A percentile compares a stretch with the other conserved stretches of the same genome.
phyloP scores from a whole-genome alignment of 1,284 basidiomycete genomes.

The Filobasidium uniguttulatum region DNA sequence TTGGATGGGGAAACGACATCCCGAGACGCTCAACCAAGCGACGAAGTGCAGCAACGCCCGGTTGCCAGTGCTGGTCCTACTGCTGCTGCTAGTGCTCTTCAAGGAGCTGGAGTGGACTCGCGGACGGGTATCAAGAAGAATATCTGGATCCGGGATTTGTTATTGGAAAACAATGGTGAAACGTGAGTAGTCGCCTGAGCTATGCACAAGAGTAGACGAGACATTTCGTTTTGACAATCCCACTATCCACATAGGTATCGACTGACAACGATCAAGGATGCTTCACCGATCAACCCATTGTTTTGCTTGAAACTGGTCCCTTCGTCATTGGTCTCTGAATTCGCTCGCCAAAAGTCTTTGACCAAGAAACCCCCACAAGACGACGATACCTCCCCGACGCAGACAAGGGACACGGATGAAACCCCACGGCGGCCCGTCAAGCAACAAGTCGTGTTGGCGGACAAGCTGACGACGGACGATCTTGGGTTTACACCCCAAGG shows the following conservation, averaged over 20 bases:
- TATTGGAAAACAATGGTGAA: constrained; percentile 7
- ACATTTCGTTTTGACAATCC: not conserved
- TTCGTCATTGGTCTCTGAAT: not conserved
- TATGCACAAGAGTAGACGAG: too few species aligned
- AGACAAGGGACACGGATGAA: not conserved
- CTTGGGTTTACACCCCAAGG: not conserved
- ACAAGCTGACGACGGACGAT: not conserved
- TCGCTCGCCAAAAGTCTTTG: too few species aligned
- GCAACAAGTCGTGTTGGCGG: not conserved
- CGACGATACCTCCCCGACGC: too few species aligned
- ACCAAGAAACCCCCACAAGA: not conserved
- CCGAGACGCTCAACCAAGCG: not conserved
- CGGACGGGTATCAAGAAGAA: not conserved
- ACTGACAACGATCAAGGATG: not conserved
- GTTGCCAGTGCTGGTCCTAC: not conserved
- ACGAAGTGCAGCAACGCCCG: not conserved
- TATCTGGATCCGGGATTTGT: constrained; percentile 11
- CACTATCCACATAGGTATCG: not conserved
- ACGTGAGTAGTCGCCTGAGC: not conserved
- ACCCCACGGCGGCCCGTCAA: not conserved
- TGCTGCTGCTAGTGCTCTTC: not conserved
- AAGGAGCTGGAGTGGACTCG: not conserved
- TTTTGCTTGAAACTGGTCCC: not conserved
- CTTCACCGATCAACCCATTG: not conserved
- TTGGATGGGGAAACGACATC: not conserved